Base-by-base conservation (phyloP, 805 yeast genomes). In the Lachancea dasiensis region DNA sequence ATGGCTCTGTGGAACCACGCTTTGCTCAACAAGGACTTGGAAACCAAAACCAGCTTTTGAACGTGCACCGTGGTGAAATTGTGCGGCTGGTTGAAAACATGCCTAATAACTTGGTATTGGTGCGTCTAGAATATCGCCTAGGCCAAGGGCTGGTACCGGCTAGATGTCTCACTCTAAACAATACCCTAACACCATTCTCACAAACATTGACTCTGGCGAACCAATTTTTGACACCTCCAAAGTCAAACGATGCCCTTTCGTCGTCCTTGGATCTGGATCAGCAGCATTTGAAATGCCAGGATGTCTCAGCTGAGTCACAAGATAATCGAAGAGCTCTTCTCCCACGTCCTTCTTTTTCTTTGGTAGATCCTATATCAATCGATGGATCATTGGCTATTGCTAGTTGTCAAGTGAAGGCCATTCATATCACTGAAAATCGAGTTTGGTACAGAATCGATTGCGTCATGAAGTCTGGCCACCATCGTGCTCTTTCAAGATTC, bases 401-500 rank as follows among this genome's bases (percentile, higher is more conserved):
- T 15, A 26, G 22, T 16, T 41, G 41, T 23, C 27, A 32, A 24
- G 34, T 52, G n/a, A 36, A 44, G 4, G 39, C 46, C 13, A 40
- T 51, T 8, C 28, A 45, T 4, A 33, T 31, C n/a, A 25, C 36
- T 20, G 37, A 44, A 3, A 40, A 34, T 14, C 45, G 57, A 22
- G 36, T 50, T 15, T 31, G 42, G 34, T 54, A 54, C 36, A 31
- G 36, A 5, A n/a, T 51, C n/a, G 43, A 40, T n/a, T 24, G 48
- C 13, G 37, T 20, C 4, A 40, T 40, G 25, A n/a, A 15, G 13
- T 33, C 45, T 3, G 39, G 42, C 8, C 45, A 46, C 32, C 39
- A 31, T 23, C 40, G 33, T 7, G 37, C 15, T 6, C 36, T 46
- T 19, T 30, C 40, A 20, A 39, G 49, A 8, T 47, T 44, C 27